Evolutionary conservation across 768 basidiomycete genomes (phyloP).

Genomic region (Lentinula sp.): DNA sequence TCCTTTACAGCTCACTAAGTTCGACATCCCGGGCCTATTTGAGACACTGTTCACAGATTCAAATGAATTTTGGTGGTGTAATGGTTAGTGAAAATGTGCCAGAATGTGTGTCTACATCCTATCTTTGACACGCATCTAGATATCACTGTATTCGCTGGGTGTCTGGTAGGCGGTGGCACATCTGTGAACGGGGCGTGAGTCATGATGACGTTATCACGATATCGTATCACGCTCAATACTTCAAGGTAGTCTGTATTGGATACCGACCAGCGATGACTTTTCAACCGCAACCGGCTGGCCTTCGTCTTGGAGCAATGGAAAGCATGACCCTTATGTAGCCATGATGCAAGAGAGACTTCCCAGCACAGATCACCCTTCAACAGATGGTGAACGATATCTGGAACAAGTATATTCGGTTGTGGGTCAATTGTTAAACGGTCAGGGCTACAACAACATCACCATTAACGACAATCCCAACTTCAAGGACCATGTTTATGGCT

Average conservation of each 20-base stretch:
- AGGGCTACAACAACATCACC: constrained; percentile 46
- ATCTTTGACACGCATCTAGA: constrained; percentile 24
- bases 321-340: constrained; percentile 40
- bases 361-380: constrained; percentile 51
- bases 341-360: constrained; percentile 47
- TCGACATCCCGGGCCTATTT: constrained; percentile 60
- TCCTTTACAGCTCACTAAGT: constrained; percentile 48
- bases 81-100: constrained; percentile 25
- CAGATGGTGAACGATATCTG: constrained; percentile 53
- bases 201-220: constrained; percentile 18
- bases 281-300: constrained; percentile 47
- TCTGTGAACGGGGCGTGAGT: constrained; percentile 59
- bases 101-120: neutral
- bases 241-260: constrained; percentile 41
- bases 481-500: constrained; percentile 59
- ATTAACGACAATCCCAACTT: constrained; percentile 51
- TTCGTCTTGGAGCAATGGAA: constrained; percentile 37
- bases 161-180: constrained; percentile 57
- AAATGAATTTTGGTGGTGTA: constrained; percentile 61
- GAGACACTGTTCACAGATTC: constrained; percentile 56
- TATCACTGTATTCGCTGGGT: constrained; percentile 57
- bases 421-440: constrained; percentile 33
- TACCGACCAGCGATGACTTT: constrained; percentile 47
- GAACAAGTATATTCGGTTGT: constrained; percentile 43
- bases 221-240: constrained; percentile 6